phyloP scores from a whole-genome alignment of 1,284 basidiomycete genomes.

The Cutaneotrichosporon sp. region DNA sequence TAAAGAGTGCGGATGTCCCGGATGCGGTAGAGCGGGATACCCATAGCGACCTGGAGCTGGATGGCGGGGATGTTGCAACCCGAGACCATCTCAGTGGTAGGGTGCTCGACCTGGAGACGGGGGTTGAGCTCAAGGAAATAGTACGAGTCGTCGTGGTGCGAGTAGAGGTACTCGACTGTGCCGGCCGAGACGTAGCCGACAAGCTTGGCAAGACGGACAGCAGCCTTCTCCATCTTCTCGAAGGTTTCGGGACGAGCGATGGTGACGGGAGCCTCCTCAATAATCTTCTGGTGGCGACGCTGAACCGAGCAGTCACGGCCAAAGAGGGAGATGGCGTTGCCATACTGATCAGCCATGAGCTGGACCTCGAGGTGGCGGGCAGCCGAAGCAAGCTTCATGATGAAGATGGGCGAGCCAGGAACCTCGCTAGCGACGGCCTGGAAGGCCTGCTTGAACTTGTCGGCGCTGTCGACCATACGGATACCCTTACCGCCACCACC shows the following conservation, averaged over 20 bases:
- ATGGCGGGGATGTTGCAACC: constrained; percentile 98
- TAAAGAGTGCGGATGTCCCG: constrained; percentile 95
- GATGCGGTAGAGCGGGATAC: constrained; percentile 91
- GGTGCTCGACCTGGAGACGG: constrained; percentile 98
- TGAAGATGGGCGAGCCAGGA: constrained; percentile 97
- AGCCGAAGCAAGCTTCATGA: constrained; percentile 98
- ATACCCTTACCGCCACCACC: constrained; percentile 99
- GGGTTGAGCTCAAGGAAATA: constrained; percentile 99
- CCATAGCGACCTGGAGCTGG: constrained; percentile 98
- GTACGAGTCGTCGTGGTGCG: constrained; percentile 86
- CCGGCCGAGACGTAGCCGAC: constrained; percentile 99
- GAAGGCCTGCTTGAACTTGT: constrained; percentile 89
- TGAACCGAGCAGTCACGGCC: constrained; percentile 99
- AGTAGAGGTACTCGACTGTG: constrained; percentile 98
- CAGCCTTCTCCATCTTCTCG: constrained; percentile 96
- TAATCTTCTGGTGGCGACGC: constrained; percentile 99
- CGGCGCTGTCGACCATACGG: constrained; percentile 76
- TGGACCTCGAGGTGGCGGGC: constrained; percentile 98
- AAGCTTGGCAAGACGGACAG: constrained; percentile 93
- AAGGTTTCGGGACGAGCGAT: constrained; percentile 88
- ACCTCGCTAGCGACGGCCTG: constrained; percentile 94
- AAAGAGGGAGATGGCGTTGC: constrained; percentile 97
- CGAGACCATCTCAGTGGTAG: constrained; percentile 98
- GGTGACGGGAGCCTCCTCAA: constrained; percentile 98
- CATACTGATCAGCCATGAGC: constrained; percentile 97